Percentiles rank a stretch among this genome's conserved stretches.
Conservation (phyloP, 345 rosid species). For the Linum lewisii region DNA sequence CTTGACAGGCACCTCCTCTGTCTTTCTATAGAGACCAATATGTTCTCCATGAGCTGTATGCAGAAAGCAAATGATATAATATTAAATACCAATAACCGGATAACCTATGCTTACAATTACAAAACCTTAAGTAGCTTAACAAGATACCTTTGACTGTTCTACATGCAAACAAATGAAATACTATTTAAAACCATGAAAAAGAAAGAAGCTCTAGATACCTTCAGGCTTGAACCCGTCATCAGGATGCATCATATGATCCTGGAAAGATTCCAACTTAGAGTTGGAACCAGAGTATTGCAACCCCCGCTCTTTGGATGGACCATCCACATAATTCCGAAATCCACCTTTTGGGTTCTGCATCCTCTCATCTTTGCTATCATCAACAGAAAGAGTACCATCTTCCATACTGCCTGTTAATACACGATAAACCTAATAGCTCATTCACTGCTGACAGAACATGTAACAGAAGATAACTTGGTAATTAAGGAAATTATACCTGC, state of each 20-base stretch:
- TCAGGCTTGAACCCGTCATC: slow-evolving; percentile 44
- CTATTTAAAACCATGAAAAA: background rate
- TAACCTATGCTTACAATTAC: background rate
- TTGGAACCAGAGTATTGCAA: slow-evolving; percentile 18
- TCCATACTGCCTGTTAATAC: slow-evolving; percentile 60
- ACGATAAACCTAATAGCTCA: slow-evolving; percentile 18
- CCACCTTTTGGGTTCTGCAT: slow-evolving; percentile 26
- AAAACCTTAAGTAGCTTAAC: background rate
- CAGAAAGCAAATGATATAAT: too few species aligned
- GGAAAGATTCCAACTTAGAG: slow-evolving; percentile 21
- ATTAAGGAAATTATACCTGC: slow-evolving; percentile 38
- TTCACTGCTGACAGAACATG: slow-evolving; percentile 3
- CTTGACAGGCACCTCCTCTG: slow-evolving; percentile 33
- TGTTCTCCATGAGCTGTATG: slow-evolving; percentile 50
- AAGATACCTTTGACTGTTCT: slow-evolving; percentile 10
- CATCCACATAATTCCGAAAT: slow-evolving; percentile 22
- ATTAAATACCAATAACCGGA: too few species aligned
- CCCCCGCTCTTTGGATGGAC: slow-evolving; percentile 24
- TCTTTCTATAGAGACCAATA: too few species aligned
- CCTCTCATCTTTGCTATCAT: too few species aligned
- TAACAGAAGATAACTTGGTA: background rate
- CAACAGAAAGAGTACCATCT: slow-evolving; percentile 40
- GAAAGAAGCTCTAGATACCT: slow-evolving; percentile 25
- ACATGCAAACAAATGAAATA: slow-evolving; percentile 1
- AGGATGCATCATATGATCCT: slow-evolving; percentile 22